A percentile compares a stretch with the other conserved stretches of the same genome.
These are phyloP conservation scores for Gossypium schwendimanii DNA, from an alignment of 441 rosid species.

Conservation along the genomic window DNA sequence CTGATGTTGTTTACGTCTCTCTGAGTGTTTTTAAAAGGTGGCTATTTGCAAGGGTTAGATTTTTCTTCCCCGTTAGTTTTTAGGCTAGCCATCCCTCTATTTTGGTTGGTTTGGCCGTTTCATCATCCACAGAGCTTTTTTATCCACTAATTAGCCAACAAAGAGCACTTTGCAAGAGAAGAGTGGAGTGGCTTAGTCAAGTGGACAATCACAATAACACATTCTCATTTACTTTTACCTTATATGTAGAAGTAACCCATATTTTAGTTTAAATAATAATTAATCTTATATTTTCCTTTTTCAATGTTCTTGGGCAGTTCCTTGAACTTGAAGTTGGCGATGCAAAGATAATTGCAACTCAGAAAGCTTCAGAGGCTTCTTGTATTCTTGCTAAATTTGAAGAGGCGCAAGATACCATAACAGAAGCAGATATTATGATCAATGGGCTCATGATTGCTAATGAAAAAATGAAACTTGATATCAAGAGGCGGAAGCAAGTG, in stretches of 20 bases:
- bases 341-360: constrained; percentile 53
- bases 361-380: constrained; percentile 63
- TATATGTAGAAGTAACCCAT: neutral
- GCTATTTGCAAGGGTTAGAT: neutral
- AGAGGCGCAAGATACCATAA: constrained; percentile 84
- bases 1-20: neutral
- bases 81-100: neutral
- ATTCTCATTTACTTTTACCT: neutral
- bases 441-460: constrained; percentile 77
- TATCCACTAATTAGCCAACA: neutral
- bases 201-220: neutral
- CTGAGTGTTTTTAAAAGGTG: neutral
- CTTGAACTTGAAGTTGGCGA: constrained; percentile 73
- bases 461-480: constrained; percentile 63
- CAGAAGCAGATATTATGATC: constrained; percentile 82
- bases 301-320: constrained; percentile 38
- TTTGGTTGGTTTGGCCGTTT: constrained; percentile 6
- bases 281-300: neutral
- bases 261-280: neutral
- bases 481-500: constrained; percentile 44
- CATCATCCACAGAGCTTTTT: neutral
- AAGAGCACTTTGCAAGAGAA: neutral
- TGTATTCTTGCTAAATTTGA: constrained; percentile 71
- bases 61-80: neutral
- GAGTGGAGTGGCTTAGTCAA: neutral